Percentiles rank a stretch among this genome's conserved stretches.
phyloP scores from a whole-genome alignment of 1,284 basidiomycete genomes.

The Gastroboletus turbinatus region DNA sequence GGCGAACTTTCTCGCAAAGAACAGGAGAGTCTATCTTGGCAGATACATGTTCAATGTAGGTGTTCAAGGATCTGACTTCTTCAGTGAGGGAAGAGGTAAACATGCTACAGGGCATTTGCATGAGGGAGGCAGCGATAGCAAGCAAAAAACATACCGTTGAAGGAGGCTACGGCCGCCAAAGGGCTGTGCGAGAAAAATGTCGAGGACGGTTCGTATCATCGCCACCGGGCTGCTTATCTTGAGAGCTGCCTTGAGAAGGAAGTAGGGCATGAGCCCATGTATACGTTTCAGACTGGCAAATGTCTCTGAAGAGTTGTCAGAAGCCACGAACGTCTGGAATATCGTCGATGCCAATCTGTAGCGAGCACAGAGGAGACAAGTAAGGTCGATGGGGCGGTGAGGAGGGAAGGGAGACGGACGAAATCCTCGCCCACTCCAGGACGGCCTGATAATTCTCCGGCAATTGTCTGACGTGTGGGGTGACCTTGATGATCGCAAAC shows the following conservation, averaged over 20 bases:
- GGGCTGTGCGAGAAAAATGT: constrained; percentile 96
- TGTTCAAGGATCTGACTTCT: constrained; percentile 81
- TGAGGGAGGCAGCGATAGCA: constrained; percentile 3
- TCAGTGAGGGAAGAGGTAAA: constrained; percentile 90
- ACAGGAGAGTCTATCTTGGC: constrained; percentile 87
- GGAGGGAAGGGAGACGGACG: constrained; percentile 52
- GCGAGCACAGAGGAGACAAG: constrained; percentile 2
- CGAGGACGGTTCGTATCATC: constrained; percentile 91
- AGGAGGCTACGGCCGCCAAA: constrained; percentile 92
- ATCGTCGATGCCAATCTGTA: constrained; percentile 87
- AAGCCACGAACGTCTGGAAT: constrained; percentile 92
- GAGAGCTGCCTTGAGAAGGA: constrained; percentile 90
- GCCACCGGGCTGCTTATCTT: constrained; percentile 94
- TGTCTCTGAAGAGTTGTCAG: constrained; percentile 89
- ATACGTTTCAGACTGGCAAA: constrained; percentile 89
- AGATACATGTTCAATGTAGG: constrained; percentile 84
- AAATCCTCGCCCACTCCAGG: constrained; percentile 95
- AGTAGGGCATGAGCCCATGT: constrained; percentile 97
- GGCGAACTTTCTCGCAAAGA: constrained; percentile 85
- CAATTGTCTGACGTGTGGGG: constrained; percentile 75
- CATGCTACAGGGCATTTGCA: constrained; percentile 61
- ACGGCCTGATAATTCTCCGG: constrained; percentile 88
- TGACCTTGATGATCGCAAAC: constrained; percentile 86
- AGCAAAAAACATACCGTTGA: constrained; percentile 60
- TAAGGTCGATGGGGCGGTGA: constrained; percentile 14